phyloP scores from a whole-genome alignment of 805 yeast species.

The Starmerella stigmatis region DNA sequence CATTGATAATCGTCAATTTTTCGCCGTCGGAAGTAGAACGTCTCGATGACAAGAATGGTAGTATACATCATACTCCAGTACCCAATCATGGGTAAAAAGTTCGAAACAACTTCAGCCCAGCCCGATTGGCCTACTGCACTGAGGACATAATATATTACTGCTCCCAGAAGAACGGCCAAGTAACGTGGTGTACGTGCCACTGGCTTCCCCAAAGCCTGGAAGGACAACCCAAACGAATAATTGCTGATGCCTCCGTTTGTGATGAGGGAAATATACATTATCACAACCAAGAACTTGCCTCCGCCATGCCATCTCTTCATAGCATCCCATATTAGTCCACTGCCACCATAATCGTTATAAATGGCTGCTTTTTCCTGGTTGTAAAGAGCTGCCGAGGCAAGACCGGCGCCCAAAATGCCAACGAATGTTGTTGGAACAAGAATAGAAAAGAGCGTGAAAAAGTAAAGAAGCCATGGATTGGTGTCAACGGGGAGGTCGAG shows the following conservation, averaged over 20 bases:
- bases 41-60: conserved; percentile 61
- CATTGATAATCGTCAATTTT: conserved; percentile 52
- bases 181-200: conserved; percentile 65
- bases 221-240: conserved; percentile 70
- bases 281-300: conserved; percentile 63
- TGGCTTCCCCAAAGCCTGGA: conserved; percentile 43
- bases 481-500: conserved; percentile 67
- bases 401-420: conserved; percentile 59
- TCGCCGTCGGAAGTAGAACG: conserved; percentile 52
- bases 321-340: conserved; percentile 58
- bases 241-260: conserved; percentile 75
- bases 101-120: conserved; percentile 61
- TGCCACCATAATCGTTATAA: conserved; percentile 44
- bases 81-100: conserved; percentile 83
- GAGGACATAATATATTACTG: conserved; percentile 54
- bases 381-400: conserved; percentile 52
- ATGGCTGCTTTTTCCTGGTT: conserved; percentile 39
- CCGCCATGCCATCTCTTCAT: conserved; percentile 63
- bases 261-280: conserved; percentile 62
- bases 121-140: conserved; percentile 67
- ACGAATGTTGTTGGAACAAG: conserved; percentile 65
- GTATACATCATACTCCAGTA: conserved; percentile 82
- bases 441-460: conserved; percentile 55
- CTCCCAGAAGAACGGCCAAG: conserved; percentile 56
- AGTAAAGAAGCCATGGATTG: conserved; percentile 44